These are phyloP conservation scores for Ascocoryne sarcoides DNA, from an alignment of 2,329 filamentous ascomycete genomes.

Conservation along the genomic window DNA sequence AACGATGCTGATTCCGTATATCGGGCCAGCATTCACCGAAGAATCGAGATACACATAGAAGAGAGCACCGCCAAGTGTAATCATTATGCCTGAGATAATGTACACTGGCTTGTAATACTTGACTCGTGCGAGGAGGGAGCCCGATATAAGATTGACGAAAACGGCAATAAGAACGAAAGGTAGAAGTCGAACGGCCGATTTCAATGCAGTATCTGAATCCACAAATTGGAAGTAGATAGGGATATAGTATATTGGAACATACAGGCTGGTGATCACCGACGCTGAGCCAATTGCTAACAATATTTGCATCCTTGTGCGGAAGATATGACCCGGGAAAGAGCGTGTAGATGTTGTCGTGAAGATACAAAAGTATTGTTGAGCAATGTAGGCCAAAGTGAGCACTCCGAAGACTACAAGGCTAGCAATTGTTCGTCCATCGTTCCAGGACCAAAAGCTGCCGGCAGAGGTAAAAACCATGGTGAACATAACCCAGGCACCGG, in stretches of 20 bases:
- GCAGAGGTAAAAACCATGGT: background rate
- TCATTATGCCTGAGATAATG: conserved; percentile 21
- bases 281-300: conserved; percentile 35
- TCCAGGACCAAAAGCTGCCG: background rate
- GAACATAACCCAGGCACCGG: background rate
- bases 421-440: background rate
- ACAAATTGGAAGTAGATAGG: conserved; percentile 42
- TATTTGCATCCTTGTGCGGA: conserved; percentile 1
- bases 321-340: conserved; percentile 3
- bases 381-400: background rate
- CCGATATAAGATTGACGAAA: conserved; percentile 32
- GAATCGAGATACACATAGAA: conserved; percentile 17
- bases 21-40: conserved; percentile 14
- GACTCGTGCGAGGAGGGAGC: conserved; percentile 31
- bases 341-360: conserved; percentile 9
- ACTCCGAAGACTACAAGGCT: background rate
- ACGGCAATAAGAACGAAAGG: conserved; percentile 30
- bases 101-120: conserved; percentile 20
- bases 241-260: conserved; percentile 34
- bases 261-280: conserved; percentile 37
- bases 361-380: conserved; percentile 10
- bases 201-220: conserved; percentile 38
- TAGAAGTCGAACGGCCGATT: conserved; percentile 29
- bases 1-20: conserved; percentile 31
- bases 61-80: conserved; percentile 23